A percentile compares a stretch with the other conserved stretches of the same genome.
Evolutionary conservation across 1,284 basidiomycete species (phyloP).

Genomic region (Ceratobasidium sp.): DNA sequence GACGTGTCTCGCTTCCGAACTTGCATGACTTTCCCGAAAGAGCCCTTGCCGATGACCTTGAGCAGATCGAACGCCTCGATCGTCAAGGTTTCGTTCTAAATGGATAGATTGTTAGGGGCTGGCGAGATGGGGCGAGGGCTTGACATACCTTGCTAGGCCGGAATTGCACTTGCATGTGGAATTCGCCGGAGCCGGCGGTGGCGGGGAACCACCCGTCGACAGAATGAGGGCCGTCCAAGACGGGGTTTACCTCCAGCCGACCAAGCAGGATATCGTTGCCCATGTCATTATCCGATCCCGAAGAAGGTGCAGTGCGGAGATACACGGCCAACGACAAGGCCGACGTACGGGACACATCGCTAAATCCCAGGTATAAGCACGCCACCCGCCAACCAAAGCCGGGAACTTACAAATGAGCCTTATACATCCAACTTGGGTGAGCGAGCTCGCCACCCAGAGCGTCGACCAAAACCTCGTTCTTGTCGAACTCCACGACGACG

Average conservation of each 20-base stretch:
- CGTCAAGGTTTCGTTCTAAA: constrained; percentile 79
- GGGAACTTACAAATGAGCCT: constrained; percentile 88
- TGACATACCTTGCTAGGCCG: constrained; percentile 74
- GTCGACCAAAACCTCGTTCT: constrained; percentile 98
- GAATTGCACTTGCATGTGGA: constrained; percentile 97
- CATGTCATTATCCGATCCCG: constrained; percentile 79
- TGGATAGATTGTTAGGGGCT: constrained; percentile 41
- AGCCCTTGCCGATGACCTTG: constrained; percentile 98
- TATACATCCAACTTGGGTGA: constrained; percentile 93
- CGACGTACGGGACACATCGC: constrained; percentile 90
- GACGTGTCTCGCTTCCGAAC: constrained; percentile 98
- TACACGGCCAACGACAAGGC: constrained; percentile 91
- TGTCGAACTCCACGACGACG: constrained; percentile 98
- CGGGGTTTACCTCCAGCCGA: constrained; percentile 90
- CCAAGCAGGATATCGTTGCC: constrained; percentile 93
- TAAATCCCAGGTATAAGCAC: constrained; percentile 54
- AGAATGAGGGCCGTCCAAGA: constrained; percentile 75
- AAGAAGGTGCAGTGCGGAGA: constrained; percentile 78
- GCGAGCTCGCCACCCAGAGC: constrained; percentile 88
- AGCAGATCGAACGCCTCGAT: constrained; percentile 98
- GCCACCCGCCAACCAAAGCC: neutral
- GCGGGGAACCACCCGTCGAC: constrained; percentile 92
- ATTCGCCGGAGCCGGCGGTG: constrained; percentile 87
- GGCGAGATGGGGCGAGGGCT: neutral
- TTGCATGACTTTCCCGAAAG: constrained; percentile 97